Percentiles rank a stretch among this genome's conserved stretches.
Evolutionary conservation across 257 asterid genomes (phyloP).

Genomic region (Mitragyna speciosa): DNA sequence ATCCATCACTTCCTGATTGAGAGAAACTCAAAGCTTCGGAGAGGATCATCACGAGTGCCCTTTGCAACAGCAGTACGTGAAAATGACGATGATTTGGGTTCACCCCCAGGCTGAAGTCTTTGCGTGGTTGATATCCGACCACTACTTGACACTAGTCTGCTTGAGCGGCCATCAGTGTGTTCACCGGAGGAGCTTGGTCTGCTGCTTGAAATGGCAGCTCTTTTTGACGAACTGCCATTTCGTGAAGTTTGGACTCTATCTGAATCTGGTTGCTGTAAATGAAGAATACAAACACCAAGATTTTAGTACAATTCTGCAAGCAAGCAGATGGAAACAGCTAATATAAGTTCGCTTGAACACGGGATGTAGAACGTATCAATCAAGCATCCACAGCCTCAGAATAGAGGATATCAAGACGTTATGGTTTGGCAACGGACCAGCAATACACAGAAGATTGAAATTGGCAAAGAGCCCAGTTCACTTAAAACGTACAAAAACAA

Average conservation of each 20-base stretch:
- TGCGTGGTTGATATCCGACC: constrained; percentile 53
- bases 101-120: constrained; percentile 54
- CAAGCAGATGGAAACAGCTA: constrained; percentile 1
- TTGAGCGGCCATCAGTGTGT: constrained; percentile 38
- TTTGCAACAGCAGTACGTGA: constrained; percentile 50
- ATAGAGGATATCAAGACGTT: neutral
- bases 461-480: neutral
- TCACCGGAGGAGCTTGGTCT: constrained; percentile 51
- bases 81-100: constrained; percentile 53
- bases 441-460: neutral
- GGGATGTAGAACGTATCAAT: neutral
- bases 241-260: constrained; percentile 63
- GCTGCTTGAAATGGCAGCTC: constrained; percentile 60
- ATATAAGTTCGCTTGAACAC: neutral
- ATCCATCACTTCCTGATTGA: constrained; percentile 41
- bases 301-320: neutral
- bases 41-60: constrained; percentile 74
- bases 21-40: constrained; percentile 90
- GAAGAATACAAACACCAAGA: constrained; percentile 15
- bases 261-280: constrained; percentile 63
- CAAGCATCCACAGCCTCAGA: neutral
- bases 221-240: constrained; percentile 68
- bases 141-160: constrained; percentile 37
- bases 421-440: neutral
- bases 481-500: neutral